Conservation (phyloP, 805 yeast genomes). For the Kockiozyma suomiensis region DNA sequence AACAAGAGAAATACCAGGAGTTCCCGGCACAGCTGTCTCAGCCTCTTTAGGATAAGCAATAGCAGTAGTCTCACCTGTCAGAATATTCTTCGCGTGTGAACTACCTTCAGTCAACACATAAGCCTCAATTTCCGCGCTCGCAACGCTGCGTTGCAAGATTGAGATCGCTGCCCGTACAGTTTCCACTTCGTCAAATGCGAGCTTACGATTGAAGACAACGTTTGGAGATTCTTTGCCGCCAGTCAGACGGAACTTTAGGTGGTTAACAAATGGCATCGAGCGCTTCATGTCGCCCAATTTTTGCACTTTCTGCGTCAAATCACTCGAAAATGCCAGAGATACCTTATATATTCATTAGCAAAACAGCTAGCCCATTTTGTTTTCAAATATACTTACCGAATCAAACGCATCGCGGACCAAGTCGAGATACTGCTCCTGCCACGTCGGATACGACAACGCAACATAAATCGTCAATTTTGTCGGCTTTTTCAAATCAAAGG, state of each 20-base stretch:
- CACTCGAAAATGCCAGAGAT: slow-evolving; percentile 43
- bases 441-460: slow-evolving; percentile 83
- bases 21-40: slow-evolving; percentile 88
- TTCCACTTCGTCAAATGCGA: slow-evolving; percentile 74
- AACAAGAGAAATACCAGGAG: slow-evolving; percentile 79
- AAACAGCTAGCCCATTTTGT: slow-evolving; percentile 11
- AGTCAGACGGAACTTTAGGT: slow-evolving; percentile 76
- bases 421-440: slow-evolving; percentile 81
- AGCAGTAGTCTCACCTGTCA: slow-evolving; percentile 70
- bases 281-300: slow-evolving; percentile 79
- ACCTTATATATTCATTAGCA: slow-evolving; percentile 26
- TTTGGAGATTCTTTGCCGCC: slow-evolving; percentile 62
- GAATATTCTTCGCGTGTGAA: slow-evolving; percentile 61
- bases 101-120: slow-evolving; percentile 67
- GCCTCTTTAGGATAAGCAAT: slow-evolving; percentile 63
- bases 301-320: slow-evolving; percentile 45
- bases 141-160: slow-evolving; percentile 30
- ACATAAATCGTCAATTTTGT: slow-evolving; percentile 71
- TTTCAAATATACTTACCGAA: slow-evolving; percentile 13
- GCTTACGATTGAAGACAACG: slow-evolving; percentile 85
- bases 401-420: slow-evolving; percentile 73
- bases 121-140: slow-evolving; percentile 41
- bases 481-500: slow-evolving; percentile 74
- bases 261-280: slow-evolving; percentile 95
- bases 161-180: slow-evolving; percentile 48